phyloP scores from a whole-genome alignment of 345 rosid genomes.

The Trapa bicornis region DNA sequence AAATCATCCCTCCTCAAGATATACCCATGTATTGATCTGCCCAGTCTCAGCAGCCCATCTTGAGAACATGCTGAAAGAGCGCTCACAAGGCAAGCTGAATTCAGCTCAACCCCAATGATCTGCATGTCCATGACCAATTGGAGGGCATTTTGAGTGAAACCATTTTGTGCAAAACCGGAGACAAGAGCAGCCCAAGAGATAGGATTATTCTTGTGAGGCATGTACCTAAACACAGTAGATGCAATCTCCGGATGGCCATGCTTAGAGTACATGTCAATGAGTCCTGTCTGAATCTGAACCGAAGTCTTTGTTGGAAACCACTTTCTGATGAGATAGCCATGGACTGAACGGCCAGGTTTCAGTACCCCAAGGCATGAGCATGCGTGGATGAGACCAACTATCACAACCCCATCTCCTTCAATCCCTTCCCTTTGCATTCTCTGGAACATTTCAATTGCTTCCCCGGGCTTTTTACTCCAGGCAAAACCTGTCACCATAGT shows the following conservation, averaged over 20 bases:
- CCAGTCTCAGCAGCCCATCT: slow-evolving; percentile 40
- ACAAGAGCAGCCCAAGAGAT: slow-evolving; percentile 58
- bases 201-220: slow-evolving; percentile 24
- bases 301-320: slow-evolving; percentile 26
- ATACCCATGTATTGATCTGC: slow-evolving; percentile 48
- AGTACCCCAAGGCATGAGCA: slow-evolving; percentile 38
- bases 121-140: slow-evolving; percentile 47
- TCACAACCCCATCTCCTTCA: slow-evolving; percentile 40
- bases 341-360: slow-evolving; percentile 42
- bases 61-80: slow-evolving; percentile 47
- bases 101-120: slow-evolving; percentile 31
- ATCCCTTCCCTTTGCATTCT: slow-evolving; percentile 51
- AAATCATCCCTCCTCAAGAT: slow-evolving; percentile 31
- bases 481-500: slow-evolving; percentile 61
- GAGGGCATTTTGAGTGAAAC: slow-evolving; percentile 34
- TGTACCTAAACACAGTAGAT: slow-evolving; percentile 30
- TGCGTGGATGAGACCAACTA: slow-evolving; percentile 60
- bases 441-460: slow-evolving; percentile 39
- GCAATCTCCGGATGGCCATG: slow-evolving; percentile 45
- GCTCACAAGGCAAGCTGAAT: slow-evolving; percentile 43
- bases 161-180: slow-evolving; percentile 55
- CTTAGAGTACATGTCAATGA: slow-evolving; percentile 68
- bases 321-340: slow-evolving; percentile 45
- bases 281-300: slow-evolving; percentile 47
- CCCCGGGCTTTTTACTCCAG: slow-evolving; percentile 24